Evolutionary conservation across 2,329 filamentous ascomycete genomes (phyloP), one percentile per base, ranked within the genome.

Genomic region (Arthroderma sp.): DNA sequence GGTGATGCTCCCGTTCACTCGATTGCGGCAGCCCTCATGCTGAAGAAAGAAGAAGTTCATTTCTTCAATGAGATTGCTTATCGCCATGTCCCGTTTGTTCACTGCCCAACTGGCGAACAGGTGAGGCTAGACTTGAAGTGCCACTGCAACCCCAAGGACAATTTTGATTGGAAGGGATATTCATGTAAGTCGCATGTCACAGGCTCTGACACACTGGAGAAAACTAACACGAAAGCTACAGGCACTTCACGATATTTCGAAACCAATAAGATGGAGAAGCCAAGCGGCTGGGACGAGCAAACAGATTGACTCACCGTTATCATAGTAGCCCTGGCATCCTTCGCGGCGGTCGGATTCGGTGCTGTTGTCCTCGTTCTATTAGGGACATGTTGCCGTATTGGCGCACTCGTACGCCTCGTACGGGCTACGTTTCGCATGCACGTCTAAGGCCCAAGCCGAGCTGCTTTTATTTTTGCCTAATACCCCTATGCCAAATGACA

Each of bases 41-140:
- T 98, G 52, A 81, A 84, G 65, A 95, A 94, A 71, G 83, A 91
- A 41, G 81, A 98, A 63, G 80, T 98, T 50, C 91, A 98, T 65
- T 98, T 98, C 72, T 98, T 96, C 73, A 85, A 98, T 65, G 89
- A 98, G 59, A 98, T 98, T 57, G 89, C 85, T 48, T 98, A 98
- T 68, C 95, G 87, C 67, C 91, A 98, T 62, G 84, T 95, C 27
- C 91, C 91, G 22, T 98, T 98, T 63, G 96, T 88, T 4, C 91
- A 98, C 67, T 98, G 91, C 66, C 91, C 91, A 2, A 94, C 87
- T 0, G 84, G 83, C 44, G 86, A 96, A 67, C 75, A 94, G 67
- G 78, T 76, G 44, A 79, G 88, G 52, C 65, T 88, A 45, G 82
- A 94, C 53, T 78, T 89, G 53, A 88, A 85, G 62, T 98, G 91